Base-by-base conservation (phyloP, 2,329 filamentous ascomycete species). In the Cordyceps pruinosa region DNA sequence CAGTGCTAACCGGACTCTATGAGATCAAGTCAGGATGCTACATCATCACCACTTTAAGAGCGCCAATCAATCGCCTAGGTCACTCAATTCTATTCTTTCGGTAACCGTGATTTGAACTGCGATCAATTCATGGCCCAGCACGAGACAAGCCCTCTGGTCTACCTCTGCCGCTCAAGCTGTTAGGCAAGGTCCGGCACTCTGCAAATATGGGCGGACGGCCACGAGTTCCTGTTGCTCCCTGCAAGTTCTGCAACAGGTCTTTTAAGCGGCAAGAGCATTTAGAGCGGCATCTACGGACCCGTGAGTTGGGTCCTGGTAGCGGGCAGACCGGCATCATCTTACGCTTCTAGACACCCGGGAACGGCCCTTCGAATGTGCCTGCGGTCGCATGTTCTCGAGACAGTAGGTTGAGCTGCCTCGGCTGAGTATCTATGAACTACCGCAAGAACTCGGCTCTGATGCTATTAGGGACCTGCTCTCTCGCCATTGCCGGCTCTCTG, bases 181-280 rank as follows among this genome's bases (percentile, higher is more conserved):
- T 26, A 42, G 21, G n/a, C 39, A 7, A 42, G n/a, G n/a, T n/a
- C n/a, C n/a, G 39, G 39, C 42, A 25, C 42, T 2, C 7, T 28
- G 25, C 17, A 26, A 46, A 30, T 17, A 59, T 62, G 59, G 58
- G 58, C 26, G 59, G 60, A 26, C 51, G 59, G 28, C 60, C 59
- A 21, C 57, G 59, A 23, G 46, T 58, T 9, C 59, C 50, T 4
- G 59, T 64, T 4, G 58, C 60, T 13, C 66, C 66, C 12, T 71
- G 70, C 54, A 63, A 58, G 19, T 65, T 66, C 58, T 71, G 70
- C 53, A 60, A 62, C 7, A 68, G 64, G 52, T 61, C 63, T 32
- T 72, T 71, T 57, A 68, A 65, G 55, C 63, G 69, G 39, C 58
- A 61, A 34, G 69, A 72, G 30, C 69, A 72, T 47, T 53, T 69